Conservation (phyloP, 164 flowering plant genomes). For the Piper longum region DNA sequence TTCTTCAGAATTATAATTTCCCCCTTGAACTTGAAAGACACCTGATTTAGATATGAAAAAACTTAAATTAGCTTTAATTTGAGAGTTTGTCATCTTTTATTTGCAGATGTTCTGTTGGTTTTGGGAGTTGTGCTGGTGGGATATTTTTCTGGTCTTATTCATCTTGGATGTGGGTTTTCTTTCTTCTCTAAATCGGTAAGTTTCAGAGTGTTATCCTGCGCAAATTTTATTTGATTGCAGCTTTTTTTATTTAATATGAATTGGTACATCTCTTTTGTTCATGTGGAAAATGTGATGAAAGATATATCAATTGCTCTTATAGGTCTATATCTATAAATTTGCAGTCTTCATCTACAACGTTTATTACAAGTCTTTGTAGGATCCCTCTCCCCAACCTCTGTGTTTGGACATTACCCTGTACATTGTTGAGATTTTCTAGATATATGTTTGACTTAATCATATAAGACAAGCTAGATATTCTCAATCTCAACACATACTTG, state of each 20-base stretch:
- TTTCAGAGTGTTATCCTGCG: not conserved
- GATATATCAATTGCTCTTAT: too few species aligned
- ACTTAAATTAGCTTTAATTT: not conserved
- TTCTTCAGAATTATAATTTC: too few species aligned
- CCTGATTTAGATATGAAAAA: not conserved
- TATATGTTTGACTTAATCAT: not conserved
- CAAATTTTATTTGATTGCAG: not conserved
- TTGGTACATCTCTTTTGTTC: not conserved
- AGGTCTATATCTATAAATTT: not conserved
- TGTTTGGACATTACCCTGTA: not conserved
- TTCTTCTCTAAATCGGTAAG: constrained; percentile 31
- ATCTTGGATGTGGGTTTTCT: constrained; percentile 62
- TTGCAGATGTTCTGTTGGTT: constrained; percentile 67
- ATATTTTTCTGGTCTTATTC: constrained; percentile 61
- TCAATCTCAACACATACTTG: not conserved
- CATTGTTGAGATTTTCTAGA: not conserved
- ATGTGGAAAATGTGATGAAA: not conserved
- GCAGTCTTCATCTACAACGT: not conserved
- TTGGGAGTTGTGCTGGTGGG: constrained; percentile 71
- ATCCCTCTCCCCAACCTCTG: too few species aligned
- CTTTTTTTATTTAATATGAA: not conserved
- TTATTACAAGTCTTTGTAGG: too few species aligned
- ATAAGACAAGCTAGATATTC: not conserved
- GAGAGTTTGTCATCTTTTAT: not conserved
- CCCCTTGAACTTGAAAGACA: too few species aligned